phyloP scores from a whole-genome alignment of 2,329 filamentous ascomycete genomes.

The Clonostachys sp. region DNA sequence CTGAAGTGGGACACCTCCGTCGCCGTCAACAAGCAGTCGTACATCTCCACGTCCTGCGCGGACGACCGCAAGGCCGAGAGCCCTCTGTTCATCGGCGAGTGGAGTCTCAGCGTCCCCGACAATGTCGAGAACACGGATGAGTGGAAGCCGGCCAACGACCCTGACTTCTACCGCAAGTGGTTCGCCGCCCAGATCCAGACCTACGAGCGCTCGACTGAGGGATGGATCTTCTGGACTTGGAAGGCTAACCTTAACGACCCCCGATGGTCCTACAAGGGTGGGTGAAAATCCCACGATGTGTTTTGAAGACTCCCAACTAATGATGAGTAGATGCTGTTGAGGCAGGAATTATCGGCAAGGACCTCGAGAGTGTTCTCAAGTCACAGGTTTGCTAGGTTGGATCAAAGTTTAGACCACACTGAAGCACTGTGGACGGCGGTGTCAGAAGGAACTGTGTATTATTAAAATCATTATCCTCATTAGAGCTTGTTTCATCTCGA shows the following conservation, averaged over 20 bases:
- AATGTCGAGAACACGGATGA: slow-evolving; percentile 35
- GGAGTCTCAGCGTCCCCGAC: slow-evolving; percentile 46
- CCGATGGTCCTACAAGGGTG: slow-evolving; percentile 2
- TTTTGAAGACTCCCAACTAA: background rate
- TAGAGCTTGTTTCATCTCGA: no score
- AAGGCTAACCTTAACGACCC: slow-evolving; percentile 26
- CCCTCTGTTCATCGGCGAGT: slow-evolving; percentile 53
- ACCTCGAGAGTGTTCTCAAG: background rate
- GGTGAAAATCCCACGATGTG: background rate
- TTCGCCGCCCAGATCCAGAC: slow-evolving; percentile 51
- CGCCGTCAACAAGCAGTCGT: slow-evolving; percentile 35
- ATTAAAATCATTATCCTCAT: no score
- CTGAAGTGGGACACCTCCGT: slow-evolving; percentile 46
- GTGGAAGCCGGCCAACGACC: slow-evolving; percentile 25
- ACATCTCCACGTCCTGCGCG: slow-evolving; percentile 45
- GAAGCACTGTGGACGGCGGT: no score
- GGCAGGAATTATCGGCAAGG: background rate
- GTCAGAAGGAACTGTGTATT: no score
- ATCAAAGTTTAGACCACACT: no score
- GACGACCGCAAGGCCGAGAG: slow-evolving; percentile 28
- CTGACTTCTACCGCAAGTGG: slow-evolving; percentile 49
- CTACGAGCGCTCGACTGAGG: slow-evolving; percentile 44
- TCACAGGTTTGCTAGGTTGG: background rate
- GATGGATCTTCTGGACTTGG: slow-evolving; percentile 61
- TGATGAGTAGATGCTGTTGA: background rate